These are phyloP conservation scores for Mortierella sp. DNA, from an alignment of 371 early-diverging fungal species.

Conservation along the genomic window DNA sequence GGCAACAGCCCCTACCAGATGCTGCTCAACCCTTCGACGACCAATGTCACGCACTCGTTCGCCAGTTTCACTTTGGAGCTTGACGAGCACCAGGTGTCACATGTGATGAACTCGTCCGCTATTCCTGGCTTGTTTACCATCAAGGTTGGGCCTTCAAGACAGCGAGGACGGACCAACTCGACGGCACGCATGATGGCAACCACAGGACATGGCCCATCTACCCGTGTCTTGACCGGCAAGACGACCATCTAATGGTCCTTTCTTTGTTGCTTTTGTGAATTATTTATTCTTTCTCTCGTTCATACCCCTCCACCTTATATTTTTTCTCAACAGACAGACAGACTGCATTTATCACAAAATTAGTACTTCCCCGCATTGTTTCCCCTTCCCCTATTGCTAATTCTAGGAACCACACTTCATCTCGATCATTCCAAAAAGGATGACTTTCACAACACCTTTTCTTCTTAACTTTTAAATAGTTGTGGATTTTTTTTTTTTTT, in stretches of 20 bases:
- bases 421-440: slow-evolving; percentile 26
- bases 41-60: slow-evolving; percentile 41
- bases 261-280: background rate
- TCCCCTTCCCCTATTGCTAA: slow-evolving; percentile 1
- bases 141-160: slow-evolving; percentile 13
- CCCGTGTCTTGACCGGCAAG: slow-evolving; percentile 30
- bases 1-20: slow-evolving; percentile 32
- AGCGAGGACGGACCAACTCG: slow-evolving; percentile 4
- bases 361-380: background rate
- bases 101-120: slow-evolving; percentile 24
- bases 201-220: slow-evolving; percentile 14
- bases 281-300: slow-evolving; percentile 10
- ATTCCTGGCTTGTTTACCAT: slow-evolving; percentile 24
- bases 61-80: slow-evolving; percentile 36
- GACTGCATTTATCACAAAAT: slow-evolving; percentile 5
- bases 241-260: background rate
- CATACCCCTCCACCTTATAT: background rate
- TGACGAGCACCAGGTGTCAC: slow-evolving; percentile 24
- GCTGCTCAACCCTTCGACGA: slow-evolving; percentile 29
- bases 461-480: slow-evolving; percentile 15
- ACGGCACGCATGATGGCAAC: slow-evolving; percentile 1
- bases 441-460: slow-evolving; percentile 37
- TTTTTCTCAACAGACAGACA: background rate
- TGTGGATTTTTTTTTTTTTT: slow-evolving; percentile 29
- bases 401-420: background rate